Conservation (phyloP, 2,329 filamentous ascomycete genomes). For the Colletotrichum graminicola region DNA sequence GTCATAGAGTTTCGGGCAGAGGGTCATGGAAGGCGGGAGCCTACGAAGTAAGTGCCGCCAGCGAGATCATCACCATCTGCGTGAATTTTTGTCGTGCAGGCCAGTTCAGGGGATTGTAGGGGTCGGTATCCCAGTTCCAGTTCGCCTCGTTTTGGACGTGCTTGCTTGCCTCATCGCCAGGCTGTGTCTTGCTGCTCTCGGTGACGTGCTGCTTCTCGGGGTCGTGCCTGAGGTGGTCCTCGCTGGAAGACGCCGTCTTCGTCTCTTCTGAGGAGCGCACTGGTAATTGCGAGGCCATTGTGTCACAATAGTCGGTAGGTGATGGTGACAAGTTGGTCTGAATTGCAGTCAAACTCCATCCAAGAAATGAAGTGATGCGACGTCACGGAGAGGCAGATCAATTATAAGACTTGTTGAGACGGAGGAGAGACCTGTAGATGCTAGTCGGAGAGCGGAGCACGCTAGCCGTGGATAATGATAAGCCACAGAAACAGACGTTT, state of each 20-base stretch:
- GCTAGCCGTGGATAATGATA: background rate
- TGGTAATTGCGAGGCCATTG: background rate
- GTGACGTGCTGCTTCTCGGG: background rate
- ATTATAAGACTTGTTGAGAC: background rate
- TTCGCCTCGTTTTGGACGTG: background rate
- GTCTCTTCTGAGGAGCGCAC: conserved; percentile 3
- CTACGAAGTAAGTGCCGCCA: conserved; percentile 58
- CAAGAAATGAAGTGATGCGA: background rate
- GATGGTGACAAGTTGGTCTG: background rate
- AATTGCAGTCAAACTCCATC: too few relatives aligned
- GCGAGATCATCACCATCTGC: conserved; percentile 54
- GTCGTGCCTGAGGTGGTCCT: background rate
- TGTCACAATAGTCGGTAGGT: too few relatives aligned
- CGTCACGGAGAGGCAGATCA: too few relatives aligned
- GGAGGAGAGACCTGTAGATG: background rate
- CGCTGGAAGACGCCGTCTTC: background rate
- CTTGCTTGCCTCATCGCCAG: background rate
- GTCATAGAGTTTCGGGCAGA: background rate
- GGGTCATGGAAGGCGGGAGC: conserved; percentile 38
- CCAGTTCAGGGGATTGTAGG: conserved; percentile 67
- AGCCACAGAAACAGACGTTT: background rate
- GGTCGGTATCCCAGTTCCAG: conserved; percentile 53
- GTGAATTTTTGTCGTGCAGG: conserved; percentile 54
- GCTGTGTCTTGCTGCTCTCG: too few relatives aligned
- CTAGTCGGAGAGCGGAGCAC: background rate